Percentiles rank a stretch among this genome's conserved stretches.
These are phyloP conservation scores for Fistulifera solaris DNA, from an alignment of 108 stramenopile species.

Conservation along the genomic window DNA sequence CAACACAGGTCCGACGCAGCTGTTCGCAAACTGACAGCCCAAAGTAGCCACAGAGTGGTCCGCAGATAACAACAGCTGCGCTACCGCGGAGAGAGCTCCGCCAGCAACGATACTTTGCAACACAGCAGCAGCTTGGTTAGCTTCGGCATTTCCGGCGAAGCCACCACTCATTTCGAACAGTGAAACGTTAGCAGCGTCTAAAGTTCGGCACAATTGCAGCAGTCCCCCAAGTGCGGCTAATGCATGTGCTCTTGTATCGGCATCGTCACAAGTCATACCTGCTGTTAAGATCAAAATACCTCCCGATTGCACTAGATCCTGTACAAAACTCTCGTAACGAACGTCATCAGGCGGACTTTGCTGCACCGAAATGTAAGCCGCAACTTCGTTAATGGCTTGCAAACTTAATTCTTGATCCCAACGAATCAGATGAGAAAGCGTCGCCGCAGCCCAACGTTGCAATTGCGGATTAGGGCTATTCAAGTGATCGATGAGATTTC, in stretches of 20 bases:
- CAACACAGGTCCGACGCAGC: conserved; percentile 55
- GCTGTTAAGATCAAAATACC: conserved; percentile 76
- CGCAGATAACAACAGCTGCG: conserved; percentile 60
- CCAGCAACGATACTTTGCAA: conserved; percentile 59
- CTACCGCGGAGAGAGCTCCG: conserved; percentile 56
- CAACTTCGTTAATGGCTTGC: conserved; percentile 35
- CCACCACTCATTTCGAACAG: conserved; percentile 40
- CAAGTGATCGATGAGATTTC: conserved; percentile 64
- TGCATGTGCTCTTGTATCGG: conserved; percentile 72
- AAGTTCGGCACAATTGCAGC: conserved; percentile 49
- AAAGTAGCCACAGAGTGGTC: conserved; percentile 65
- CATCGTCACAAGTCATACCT: conserved; percentile 57
- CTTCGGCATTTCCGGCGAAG: conserved; percentile 15
- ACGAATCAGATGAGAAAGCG: conserved; percentile 47
- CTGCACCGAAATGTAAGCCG: conserved; percentile 30
- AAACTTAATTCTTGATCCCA: conserved; percentile 71
- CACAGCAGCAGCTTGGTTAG: conserved; percentile 37
- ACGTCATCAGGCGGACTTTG: conserved; percentile 9
- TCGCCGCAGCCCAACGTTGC: conserved; percentile 72
- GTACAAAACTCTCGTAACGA: conserved; percentile 56
- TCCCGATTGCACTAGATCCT: conserved; percentile 50
- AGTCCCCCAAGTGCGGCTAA: conserved; percentile 53
- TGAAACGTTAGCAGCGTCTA: conserved; percentile 29
- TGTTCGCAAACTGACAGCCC: conserved; percentile 57
- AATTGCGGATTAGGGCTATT: conserved; percentile 50